Evolutionary conservation across 208 protist species (phyloP).

Genomic region (Acanthamoeba healyi): DNA sequence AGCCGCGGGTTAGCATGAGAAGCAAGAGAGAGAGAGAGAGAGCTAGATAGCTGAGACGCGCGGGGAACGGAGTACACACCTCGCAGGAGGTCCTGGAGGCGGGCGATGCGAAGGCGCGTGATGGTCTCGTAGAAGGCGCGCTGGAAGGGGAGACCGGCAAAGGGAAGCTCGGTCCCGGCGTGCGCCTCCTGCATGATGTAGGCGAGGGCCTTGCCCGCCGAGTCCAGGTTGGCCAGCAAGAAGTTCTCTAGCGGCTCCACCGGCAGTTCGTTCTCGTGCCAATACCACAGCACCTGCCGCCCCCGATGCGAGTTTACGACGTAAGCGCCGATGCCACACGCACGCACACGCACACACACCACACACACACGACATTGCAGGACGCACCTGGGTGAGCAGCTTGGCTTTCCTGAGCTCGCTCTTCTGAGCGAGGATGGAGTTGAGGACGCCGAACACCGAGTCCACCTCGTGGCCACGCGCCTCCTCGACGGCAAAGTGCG

Average conservation of each 20-base stretch:
- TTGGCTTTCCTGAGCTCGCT: slow-evolving; percentile 13
- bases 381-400: not conserved
- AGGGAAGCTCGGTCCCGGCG: not conserved
- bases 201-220: not conserved
- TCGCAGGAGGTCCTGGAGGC: not conserved
- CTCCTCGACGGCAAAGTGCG: not conserved
- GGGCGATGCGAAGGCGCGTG: not conserved
- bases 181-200: slow-evolving; percentile 19
- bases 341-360: not conserved
- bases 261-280: not conserved
- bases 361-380: not conserved
- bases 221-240: slow-evolving; percentile 1
- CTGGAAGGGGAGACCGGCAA: not conserved
- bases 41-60: not conserved
- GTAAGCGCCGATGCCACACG: not conserved
- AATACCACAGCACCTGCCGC: slow-evolving; percentile 51
- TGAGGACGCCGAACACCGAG: not conserved
- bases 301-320: not conserved
- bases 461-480: slow-evolving; percentile 13
- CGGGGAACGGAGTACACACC: not conserved
- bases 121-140: not conserved
- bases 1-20: too few species aligned
- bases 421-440: not conserved
- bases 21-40: too few species aligned
- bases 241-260: slow-evolving; percentile 16